Base-by-base conservation (phyloP, 2,329 filamentous ascomycete species). In the Metarhizium anisopliae region DNA sequence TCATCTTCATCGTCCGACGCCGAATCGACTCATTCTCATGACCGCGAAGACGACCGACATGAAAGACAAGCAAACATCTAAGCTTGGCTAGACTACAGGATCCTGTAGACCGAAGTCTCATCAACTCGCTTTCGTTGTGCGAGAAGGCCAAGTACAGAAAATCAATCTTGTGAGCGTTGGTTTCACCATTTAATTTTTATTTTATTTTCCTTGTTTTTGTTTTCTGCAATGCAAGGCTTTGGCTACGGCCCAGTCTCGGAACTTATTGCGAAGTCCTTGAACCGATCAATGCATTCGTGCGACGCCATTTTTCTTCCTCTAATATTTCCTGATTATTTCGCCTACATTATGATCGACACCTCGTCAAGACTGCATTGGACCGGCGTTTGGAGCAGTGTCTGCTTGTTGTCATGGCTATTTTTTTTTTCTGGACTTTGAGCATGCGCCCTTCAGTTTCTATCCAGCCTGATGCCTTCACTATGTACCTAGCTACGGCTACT, bases 1-100 rank as follows among this genome's bases (percentile, higher is more conserved):
- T 60, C 60, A 14, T 59, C 59, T 32, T 62, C 65, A 4, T 68
- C 66, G n/a, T 74, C 72, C 13, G 73, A 74, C 55, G 65, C 63
- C 25, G 71, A 72, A 53, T 72, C 70, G 7, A 67, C 66, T n/a
- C 68, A 69, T 36, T 66, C 62, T 13, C 65, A 51, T 18, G 56
- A 53, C 14, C 56, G 49, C 6, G 53, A 20, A 16, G 36, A 40
- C 25, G 35, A 53, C 18, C 14, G 13, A 18, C 45, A 50, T 42
- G 40, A 30, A 30, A 30, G 42, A 18, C 42, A 18, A 20, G 6
- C n/a, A 11, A 18, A 6, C 16, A 45, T 20, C 14, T 16, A 16
- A 40, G 38, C 38, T 16, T 5, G 30, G 32, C 25, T 14, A 32
- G 20, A 50, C 47, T n/a, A 14, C 11, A 35, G 14, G 25, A 11